A percentile compares a stretch with the other conserved stretches of the same genome.
Conservation (phyloP, 2,329 filamentous ascomycete genomes). For the Hypoxylon sp. region DNA sequence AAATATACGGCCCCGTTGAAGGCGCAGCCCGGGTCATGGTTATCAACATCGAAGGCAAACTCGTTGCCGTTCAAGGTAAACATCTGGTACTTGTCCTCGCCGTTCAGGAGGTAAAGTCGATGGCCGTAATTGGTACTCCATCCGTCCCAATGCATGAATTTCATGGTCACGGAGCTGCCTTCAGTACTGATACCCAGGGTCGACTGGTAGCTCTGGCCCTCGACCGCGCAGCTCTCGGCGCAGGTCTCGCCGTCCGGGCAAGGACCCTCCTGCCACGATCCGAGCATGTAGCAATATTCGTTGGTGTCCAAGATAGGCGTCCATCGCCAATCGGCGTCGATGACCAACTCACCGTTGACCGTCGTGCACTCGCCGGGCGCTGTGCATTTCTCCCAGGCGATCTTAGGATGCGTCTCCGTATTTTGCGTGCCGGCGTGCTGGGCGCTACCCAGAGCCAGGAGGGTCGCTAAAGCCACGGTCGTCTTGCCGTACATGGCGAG, state of each 20-base stretch:
- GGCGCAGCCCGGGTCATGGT: constrained; percentile 64
- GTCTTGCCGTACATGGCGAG: constrained; percentile 22
- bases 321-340: constrained; percentile 62
- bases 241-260: constrained; percentile 50
- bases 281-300: constrained; percentile 54
- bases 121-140: constrained; percentile 49
- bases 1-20: constrained; percentile 69
- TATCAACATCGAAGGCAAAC: constrained; percentile 69
- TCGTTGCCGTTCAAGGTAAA: constrained; percentile 66
- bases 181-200: constrained; percentile 56
- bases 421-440: constrained; percentile 51
- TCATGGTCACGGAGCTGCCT: constrained; percentile 55
- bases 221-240: constrained; percentile 51
- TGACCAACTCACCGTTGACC: constrained; percentile 52
- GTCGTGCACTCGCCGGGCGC: constrained; percentile 51
- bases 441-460: constrained; percentile 48
- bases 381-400: constrained; percentile 56
- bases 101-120: constrained; percentile 65
- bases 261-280: constrained; percentile 43
- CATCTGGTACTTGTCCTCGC: constrained; percentile 62
- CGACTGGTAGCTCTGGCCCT: constrained; percentile 52
- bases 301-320: constrained; percentile 50
- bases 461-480: constrained; percentile 40
- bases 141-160: constrained; percentile 54
- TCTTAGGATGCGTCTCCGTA: constrained; percentile 52